Base-by-base conservation (phyloP, 1,139 yeast genomes). In the Schizosaccharomyces versatilis region DNA sequence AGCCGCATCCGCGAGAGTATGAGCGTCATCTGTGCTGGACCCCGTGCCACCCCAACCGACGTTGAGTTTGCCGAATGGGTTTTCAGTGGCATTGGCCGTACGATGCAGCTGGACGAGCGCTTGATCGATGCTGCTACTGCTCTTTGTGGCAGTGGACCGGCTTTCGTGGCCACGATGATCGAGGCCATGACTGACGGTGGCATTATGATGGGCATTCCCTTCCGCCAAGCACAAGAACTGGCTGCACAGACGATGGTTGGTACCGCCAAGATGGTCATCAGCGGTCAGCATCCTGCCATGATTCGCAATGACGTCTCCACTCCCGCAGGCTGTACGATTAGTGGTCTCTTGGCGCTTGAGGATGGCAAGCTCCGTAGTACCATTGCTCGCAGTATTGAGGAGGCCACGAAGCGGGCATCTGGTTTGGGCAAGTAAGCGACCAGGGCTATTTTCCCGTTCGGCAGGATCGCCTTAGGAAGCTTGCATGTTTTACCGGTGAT, bases 321-420 rank as follows among this genome's bases (percentile, higher is more conserved):
- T 0, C 99, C 99, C 15, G 98, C 94, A 40, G 99, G 99, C 42
- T 88, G 96, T 55, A 90, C 99, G 7, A 90, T 93, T 66, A 95
- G 95, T 3, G 99, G 99, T 0, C 72, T 93, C 59, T 75, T 88
- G 67, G 84, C 79, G 62, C 78, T 93, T 81, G 99, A 90, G 69
- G 95, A 86, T 62, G 79, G 79, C 54, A 94, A 88, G 51, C 84
- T 90, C 53, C 80, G 95, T 70, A 77, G 86, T 53, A 86, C 86
- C 24, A 81, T 90, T 62, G 79, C 94, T 53, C 75, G 86, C 62
- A 95, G 94, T 52, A 82, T 90, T 36, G 90, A 84, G 66, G 94
- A 86, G 65, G 90, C 96, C 44, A 84, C 96, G 17, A 75, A 75
- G 58, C 82, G 88, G 57, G 93, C 96, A 39, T 76, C 85, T 47